Conservation (phyloP, 495 filamentous ascomycete genomes). For the Xylaria longipes region DNA sequence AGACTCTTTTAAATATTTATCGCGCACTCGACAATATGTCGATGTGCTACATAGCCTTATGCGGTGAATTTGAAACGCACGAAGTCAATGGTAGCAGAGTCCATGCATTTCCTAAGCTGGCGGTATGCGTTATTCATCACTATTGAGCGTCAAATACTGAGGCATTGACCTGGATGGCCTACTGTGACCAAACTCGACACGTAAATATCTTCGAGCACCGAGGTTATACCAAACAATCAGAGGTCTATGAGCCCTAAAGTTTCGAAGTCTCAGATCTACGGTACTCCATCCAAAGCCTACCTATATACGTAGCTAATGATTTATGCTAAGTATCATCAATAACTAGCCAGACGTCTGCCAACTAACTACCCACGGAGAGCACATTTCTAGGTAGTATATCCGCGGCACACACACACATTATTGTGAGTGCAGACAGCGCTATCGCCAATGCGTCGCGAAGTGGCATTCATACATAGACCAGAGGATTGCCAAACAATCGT, state of each 20-base stretch:
- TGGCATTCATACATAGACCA: neutral
- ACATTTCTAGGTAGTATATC: neutral
- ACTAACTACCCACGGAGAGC: neutral
- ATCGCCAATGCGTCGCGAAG: neutral
- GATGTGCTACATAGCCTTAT: neutral
- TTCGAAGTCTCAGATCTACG: neutral
- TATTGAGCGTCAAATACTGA: neutral
- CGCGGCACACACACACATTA: neutral
- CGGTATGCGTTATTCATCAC: neutral
- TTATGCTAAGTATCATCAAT: neutral
- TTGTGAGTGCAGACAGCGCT: neutral
- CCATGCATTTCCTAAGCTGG: neutral
- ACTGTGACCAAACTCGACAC: neutral
- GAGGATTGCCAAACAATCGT: neutral
- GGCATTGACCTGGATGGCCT: neutral
- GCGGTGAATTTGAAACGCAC: neutral
- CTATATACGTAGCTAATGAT: neutral
- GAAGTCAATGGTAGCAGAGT: neutral
- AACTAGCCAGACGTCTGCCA: neutral
- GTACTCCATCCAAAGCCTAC: neutral
- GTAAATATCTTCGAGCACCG: neutral
- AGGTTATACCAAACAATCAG: neutral
- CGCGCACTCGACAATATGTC: neutral
- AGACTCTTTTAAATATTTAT: neutral
- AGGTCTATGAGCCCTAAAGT: neutral